These are phyloP conservation scores for Cryptococcus sp. DNA, from an alignment of 1,284 basidiomycete genomes.

Conservation along the genomic window DNA sequence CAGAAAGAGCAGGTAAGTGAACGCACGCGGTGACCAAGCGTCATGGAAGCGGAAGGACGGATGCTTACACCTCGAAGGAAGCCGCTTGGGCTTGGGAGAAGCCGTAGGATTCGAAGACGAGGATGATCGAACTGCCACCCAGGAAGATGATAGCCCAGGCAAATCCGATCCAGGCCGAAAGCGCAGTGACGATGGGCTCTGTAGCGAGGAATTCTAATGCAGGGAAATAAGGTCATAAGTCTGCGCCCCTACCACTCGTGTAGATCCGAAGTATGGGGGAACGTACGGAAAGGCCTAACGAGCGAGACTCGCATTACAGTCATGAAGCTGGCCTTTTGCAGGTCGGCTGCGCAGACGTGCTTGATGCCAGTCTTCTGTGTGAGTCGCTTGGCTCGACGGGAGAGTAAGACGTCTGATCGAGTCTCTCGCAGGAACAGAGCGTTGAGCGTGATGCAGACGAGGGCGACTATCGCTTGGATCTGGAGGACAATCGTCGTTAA, in stretches of 20 bases:
- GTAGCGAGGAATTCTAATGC: constrained; percentile 49
- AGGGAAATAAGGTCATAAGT: constrained; percentile 9
- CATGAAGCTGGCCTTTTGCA: constrained; percentile 42
- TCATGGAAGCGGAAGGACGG: background rate
- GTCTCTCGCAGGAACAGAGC: constrained; percentile 49
- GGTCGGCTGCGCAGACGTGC: constrained; percentile 46
- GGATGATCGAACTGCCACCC: constrained; percentile 31
- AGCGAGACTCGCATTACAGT: constrained; percentile 44
- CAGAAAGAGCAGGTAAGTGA: background rate
- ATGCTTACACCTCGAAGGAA: constrained; percentile 32
- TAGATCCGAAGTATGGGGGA: background rate
- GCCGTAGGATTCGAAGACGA: constrained; percentile 46
- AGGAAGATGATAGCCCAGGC: constrained; percentile 50
- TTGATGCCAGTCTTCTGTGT: constrained; percentile 48
- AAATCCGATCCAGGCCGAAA: constrained; percentile 55
- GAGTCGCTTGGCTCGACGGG: constrained; percentile 45
- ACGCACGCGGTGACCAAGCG: background rate
- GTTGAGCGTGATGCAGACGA: constrained; percentile 35
- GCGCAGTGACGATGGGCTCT: constrained; percentile 55
- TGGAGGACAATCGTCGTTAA: background rate
- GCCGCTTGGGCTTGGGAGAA: constrained; percentile 39
- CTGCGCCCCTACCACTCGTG: background rate
- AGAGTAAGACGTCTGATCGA: constrained; percentile 55
- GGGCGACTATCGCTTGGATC: constrained; percentile 35
- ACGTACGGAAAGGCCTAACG: constrained; percentile 46